A percentile compares a stretch with the other conserved stretches of the same genome.
Evolutionary conservation across 306 rosid genomes (phyloP).

Genomic region (Castanea sativa): DNA sequence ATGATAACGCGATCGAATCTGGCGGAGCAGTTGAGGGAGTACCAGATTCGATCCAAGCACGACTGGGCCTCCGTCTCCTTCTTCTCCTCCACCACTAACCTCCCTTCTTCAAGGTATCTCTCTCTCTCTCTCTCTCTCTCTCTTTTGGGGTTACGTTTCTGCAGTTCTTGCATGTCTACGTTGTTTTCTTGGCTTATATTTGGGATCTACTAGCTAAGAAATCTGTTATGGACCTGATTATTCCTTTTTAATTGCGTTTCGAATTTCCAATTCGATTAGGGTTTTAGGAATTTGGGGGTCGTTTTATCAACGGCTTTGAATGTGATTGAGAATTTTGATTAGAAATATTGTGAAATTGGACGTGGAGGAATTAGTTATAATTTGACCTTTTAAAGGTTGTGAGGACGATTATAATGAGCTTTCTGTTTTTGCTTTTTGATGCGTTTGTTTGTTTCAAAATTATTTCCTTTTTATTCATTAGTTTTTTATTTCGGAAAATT

Average conservation of each 20-base stretch:
- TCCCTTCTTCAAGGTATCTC: constrained; percentile 70
- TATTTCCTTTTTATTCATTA: no score
- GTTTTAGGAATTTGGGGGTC: not conserved
- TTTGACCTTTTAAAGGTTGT: not conserved
- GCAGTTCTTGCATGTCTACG: not conserved
- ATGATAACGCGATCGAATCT: constrained; percentile 99
- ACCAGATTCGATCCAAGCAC: constrained; percentile 99
- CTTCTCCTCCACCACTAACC: constrained; percentile 84
- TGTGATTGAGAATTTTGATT: not conserved
- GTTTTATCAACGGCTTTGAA: not conserved
- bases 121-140: not conserved
- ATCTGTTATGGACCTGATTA: not conserved
- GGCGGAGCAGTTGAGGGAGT: constrained; percentile 93
- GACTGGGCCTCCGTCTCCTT: constrained; percentile 98
- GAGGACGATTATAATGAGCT: not conserved
- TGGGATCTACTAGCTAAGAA: constrained; percentile 3
- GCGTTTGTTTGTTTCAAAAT: not conserved
- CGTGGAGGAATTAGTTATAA: no score
- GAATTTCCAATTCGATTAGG: constrained; percentile 12
- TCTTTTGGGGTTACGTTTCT: not conserved
- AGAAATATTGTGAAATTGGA: not conserved
- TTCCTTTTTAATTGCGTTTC: constrained; percentile 1
- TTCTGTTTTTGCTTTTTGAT: not conserved
- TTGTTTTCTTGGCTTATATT: not conserved
- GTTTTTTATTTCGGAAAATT: no score